Base-by-base conservation (phyloP, 768 basidiomycete species). In the Tricholoma hemisulphureum region DNA sequence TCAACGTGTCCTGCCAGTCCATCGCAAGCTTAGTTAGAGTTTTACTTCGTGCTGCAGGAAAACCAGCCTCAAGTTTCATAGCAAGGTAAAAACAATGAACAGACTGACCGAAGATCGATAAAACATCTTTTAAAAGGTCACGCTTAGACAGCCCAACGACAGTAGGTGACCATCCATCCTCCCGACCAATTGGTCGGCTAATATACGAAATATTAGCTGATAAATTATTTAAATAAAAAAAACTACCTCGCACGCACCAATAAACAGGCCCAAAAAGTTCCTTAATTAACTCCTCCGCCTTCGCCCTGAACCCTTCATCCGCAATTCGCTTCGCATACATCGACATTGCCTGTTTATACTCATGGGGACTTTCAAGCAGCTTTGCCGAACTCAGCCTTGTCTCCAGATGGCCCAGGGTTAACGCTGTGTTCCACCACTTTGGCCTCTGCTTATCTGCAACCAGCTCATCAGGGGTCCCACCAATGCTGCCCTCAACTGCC, bases 201-300 rank as follows among this genome's bases (percentile, higher is more conserved):
- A 58, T 21, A 51, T 57, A 56, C n/a, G 61, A 45, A 52, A n/a
- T 57, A 59, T 13, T 21, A 55, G 14, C 3, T 11, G 53, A n/a
- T 8, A 56, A 28, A 21, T 18, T n/a, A n/a, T n/a, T n/a, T n/a
- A n/a, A 49, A 49, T 3, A 2, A 28, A 16, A 28, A 11, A 49
- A 14, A 5, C n/a, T n/a, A 59, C 43, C 55, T 34, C 39, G 29
- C 20, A 81, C 90, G 58, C 67, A 95, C 95, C 87, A 89, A 73
- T 92, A 96, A 35, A 95, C 75, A 0, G 95, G 95, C 14, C 95
- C 95, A 64, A 90, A 86, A 53, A 98, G 78, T 61, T 98, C 97
- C 71, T 83, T 88, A 51, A 96, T 83, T 55, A 99, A 71, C 70
- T 98, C 96, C 69, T 97, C 95, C 16, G 86, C 95, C 70, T 95